Percentiles rank a stretch among this genome's conserved stretches.
These are phyloP conservation scores for Stagonosporopsis cucurbitacearum DNA, from an alignment of 2,329 filamentous ascomycete species.

Conservation along the genomic window DNA sequence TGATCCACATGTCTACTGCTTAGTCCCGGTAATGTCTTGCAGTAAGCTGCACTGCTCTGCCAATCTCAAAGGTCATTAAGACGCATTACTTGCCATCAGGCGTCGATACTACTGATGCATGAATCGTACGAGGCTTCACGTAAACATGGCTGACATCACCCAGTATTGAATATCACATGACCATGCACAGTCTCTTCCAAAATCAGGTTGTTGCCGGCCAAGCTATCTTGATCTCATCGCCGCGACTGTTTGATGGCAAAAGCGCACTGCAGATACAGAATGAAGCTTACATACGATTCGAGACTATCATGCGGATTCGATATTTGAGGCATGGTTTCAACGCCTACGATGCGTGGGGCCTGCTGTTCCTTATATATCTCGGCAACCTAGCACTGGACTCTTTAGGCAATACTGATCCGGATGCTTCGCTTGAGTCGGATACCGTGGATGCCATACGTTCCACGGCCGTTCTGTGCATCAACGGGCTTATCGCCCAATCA, in stretches of 20 bases:
- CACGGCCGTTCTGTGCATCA: slow-evolving; percentile 4
- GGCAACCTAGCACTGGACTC: slow-evolving; percentile 8
- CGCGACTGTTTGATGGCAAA: slow-evolving; percentile 1
- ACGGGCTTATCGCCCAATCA: slow-evolving; percentile 8
- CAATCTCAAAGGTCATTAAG: too few species aligned
- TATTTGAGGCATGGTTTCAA: slow-evolving; percentile 10
- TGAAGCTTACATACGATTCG: slow-evolving; percentile 6
- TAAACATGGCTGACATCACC: not conserved
- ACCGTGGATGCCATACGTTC: slow-evolving; percentile 4
- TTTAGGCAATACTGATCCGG: not conserved
- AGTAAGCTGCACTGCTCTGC: too few species aligned
- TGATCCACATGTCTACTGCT: too few species aligned
- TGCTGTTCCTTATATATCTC: slow-evolving; percentile 9
- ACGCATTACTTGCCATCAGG: too few species aligned
- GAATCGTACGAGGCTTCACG: too few species aligned
- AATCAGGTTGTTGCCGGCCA: not conserved
- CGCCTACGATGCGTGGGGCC: slow-evolving; percentile 6
- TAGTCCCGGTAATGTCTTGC: not conserved
- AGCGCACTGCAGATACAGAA: slow-evolving; percentile 1
- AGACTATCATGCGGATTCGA: slow-evolving; percentile 8
- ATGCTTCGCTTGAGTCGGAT: not conserved
- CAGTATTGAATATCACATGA: slow-evolving; percentile 7
- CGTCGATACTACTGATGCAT: too few species aligned
- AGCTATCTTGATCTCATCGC: not conserved
- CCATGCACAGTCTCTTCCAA: slow-evolving; percentile 9